A percentile compares a stretch with the other conserved stretches of the same genome.
These are phyloP conservation scores for Pyrenophora tritici-repentis DNA, from an alignment of 2,329 filamentous ascomycete genomes.

Conservation along the genomic window DNA sequence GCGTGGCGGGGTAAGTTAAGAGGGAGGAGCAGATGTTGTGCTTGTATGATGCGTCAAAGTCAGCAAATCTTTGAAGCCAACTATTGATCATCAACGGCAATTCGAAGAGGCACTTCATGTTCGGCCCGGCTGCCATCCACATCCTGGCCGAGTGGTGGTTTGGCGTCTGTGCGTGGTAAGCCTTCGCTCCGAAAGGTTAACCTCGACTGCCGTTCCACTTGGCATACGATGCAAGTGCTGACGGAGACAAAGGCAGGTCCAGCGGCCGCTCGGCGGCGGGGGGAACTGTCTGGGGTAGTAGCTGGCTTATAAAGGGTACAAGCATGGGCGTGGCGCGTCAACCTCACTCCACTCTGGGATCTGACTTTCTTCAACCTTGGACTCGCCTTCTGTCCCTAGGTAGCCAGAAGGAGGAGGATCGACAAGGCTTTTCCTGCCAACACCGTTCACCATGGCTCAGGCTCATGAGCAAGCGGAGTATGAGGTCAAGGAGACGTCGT, in stretches of 20 bases:
- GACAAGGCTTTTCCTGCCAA: background rate
- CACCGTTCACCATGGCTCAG: slow-evolving; percentile 14
- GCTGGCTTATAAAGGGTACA: slow-evolving; percentile 1
- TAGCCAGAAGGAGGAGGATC: too few species aligned
- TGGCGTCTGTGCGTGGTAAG: background rate
- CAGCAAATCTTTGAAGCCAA: too few species aligned
- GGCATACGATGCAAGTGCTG: slow-evolving; percentile 6
- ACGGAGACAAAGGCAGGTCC: slow-evolving; percentile 9
- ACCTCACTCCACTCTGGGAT: slow-evolving; percentile 3
- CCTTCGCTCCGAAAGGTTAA: slow-evolving; percentile 9
- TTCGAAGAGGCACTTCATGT: too few species aligned
- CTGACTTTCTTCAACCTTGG: background rate
- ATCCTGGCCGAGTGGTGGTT: slow-evolving; percentile 14
- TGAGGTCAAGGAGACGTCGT: background rate
- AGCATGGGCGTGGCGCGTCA: slow-evolving; percentile 7
- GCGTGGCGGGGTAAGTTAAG: too few species aligned
- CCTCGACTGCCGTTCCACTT: slow-evolving; percentile 3
- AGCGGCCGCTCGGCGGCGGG: background rate
- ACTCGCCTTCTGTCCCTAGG: too few species aligned
- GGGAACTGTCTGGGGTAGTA: too few species aligned
- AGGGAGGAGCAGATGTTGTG: too few species aligned
- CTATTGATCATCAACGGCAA: too few species aligned
- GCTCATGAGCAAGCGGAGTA: background rate
- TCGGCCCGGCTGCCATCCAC: slow-evolving; percentile 6
- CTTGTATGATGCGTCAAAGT: too few species aligned